A percentile compares a stretch with the other conserved stretches of the same genome.
Evolutionary conservation across 2,329 filamentous ascomycete species (phyloP).

Genomic region (Penicillium sp.): DNA sequence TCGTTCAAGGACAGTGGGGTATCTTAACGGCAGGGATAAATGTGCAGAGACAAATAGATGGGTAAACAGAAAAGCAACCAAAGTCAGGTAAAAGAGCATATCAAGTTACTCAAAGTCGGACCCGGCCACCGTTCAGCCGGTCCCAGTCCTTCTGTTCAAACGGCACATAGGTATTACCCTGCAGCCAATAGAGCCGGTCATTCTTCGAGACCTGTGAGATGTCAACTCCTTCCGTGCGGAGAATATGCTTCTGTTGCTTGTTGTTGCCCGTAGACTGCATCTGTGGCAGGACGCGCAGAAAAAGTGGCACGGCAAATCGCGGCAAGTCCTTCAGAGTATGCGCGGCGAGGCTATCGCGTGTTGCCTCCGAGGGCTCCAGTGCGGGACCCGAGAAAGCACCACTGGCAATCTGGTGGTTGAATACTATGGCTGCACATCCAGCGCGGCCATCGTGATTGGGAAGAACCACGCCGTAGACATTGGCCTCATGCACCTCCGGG

Average conservation of each 20-base stretch:
- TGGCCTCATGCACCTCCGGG: conserved; percentile 66
- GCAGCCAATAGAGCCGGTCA: conserved; percentile 63
- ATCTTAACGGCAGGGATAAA: not conserved
- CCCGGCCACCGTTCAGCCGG: conserved; percentile 60
- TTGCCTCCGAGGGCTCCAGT: conserved; percentile 34
- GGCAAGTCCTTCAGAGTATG: conserved; percentile 60
- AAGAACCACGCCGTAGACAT: conserved; percentile 77
- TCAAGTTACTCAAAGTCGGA: conserved; percentile 56
- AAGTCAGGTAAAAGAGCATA: too few species aligned
- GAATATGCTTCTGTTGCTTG: conserved; percentile 76
- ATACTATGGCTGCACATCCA: conserved; percentile 70
- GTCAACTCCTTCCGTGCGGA: conserved; percentile 71
- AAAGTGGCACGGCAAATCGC: conserved; percentile 70
- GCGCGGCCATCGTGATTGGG: conserved; percentile 79
- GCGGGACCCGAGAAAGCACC: conserved; percentile 17
- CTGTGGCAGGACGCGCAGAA: conserved; percentile 62
- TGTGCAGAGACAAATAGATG: not conserved
- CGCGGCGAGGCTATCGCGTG: conserved; percentile 57
- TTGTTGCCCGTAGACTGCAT: conserved; percentile 74
- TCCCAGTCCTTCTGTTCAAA: conserved; percentile 68
- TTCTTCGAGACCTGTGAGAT: conserved; percentile 42
- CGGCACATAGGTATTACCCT: conserved; percentile 59
- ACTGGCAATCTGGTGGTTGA: conserved; percentile 42
- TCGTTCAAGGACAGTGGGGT: conserved; percentile 5
- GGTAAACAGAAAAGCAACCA: not conserved